A percentile compares a stretch with the other conserved stretches of the same genome.
Conservation (phyloP, 208 protist genomes). For the Trypanosomatidae sp. region DNA sequence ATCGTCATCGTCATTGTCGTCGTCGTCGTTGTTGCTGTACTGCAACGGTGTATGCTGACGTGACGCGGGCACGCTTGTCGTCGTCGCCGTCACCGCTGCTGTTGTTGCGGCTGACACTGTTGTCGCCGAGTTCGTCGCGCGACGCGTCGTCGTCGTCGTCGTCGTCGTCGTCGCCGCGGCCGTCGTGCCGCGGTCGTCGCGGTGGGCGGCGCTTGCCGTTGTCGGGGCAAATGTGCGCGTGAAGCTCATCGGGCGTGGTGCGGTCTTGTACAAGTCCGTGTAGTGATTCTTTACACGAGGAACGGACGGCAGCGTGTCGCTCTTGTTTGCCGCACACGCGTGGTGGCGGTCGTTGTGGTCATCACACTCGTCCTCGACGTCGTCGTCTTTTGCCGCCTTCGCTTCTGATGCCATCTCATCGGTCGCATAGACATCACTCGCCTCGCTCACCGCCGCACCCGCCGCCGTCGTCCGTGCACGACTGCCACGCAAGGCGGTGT, state of each 20-base stretch:
- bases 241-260: conserved; percentile 28
- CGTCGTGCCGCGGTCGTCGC: too few species aligned
- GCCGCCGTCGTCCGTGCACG: too few species aligned
- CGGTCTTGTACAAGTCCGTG: conserved; percentile 24
- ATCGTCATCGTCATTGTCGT: conserved; percentile 2
- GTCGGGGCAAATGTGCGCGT: conserved; percentile 35
- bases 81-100: neutral
- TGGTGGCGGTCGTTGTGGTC: neutral
- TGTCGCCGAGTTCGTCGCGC: conserved; percentile 12
- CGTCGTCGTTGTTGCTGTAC: too few species aligned
- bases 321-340: conserved; percentile 1
- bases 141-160: too few species aligned
- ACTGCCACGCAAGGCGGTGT: too few species aligned
- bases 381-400: neutral
- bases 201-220: too few species aligned
- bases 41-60: too few species aligned
- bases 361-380: neutral
- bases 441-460: too few species aligned
- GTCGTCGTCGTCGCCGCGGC: too few species aligned
- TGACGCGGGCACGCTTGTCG: too few species aligned
- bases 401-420: too few species aligned
- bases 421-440: too few species aligned
- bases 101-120: conserved; percentile 3
- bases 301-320: conserved; percentile 6
- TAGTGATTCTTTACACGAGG: conserved; percentile 54